Evolutionary conservation across 1,284 basidiomycete genomes (phyloP).

Genomic region (Microbotryum saponariae): DNA sequence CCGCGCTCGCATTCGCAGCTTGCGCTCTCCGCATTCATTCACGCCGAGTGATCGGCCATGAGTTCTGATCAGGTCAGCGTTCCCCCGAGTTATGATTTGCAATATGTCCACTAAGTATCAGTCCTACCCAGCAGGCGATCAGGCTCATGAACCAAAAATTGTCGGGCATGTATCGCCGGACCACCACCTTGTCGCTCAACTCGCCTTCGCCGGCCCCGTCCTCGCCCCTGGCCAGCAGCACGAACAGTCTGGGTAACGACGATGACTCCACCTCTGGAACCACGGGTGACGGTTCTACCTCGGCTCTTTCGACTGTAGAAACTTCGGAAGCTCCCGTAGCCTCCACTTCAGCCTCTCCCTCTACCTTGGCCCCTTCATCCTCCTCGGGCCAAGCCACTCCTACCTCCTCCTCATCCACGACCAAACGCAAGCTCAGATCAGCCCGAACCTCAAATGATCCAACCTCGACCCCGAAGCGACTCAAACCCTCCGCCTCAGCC

Average conservation of each 20-base stretch:
- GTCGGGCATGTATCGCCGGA: slow-evolving; percentile 29
- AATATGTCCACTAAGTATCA: too few relatives aligned
- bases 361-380: not conserved
- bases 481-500: slow-evolving; percentile 8
- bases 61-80: too few relatives aligned
- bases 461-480: slow-evolving; percentile 22
- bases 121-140: slow-evolving; percentile 8
- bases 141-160: slow-evolving; percentile 33
- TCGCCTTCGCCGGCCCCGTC: slow-evolving; percentile 16
- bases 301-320: not conserved
- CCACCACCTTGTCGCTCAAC: slow-evolving; percentile 32
- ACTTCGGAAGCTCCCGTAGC: not conserved
- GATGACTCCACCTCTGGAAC: not conserved
- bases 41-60: too few relatives aligned
- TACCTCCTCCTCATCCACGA: not conserved
- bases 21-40: too few relatives aligned
- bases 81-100: too few relatives aligned
- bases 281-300: not conserved
- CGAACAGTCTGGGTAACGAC: not conserved
- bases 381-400: not conserved
- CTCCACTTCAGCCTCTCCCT: slow-evolving; percentile 8
- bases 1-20: too few relatives aligned
- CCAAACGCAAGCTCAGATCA: slow-evolving; percentile 27
- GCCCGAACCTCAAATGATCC: slow-evolving; percentile 19
- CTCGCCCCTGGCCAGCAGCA: not conserved